A percentile compares a stretch with the other conserved stretches of the same genome.
These are phyloP conservation scores for Heliosperma pusillum DNA, from an alignment of 148 eudicot species.

Conservation along the genomic window DNA sequence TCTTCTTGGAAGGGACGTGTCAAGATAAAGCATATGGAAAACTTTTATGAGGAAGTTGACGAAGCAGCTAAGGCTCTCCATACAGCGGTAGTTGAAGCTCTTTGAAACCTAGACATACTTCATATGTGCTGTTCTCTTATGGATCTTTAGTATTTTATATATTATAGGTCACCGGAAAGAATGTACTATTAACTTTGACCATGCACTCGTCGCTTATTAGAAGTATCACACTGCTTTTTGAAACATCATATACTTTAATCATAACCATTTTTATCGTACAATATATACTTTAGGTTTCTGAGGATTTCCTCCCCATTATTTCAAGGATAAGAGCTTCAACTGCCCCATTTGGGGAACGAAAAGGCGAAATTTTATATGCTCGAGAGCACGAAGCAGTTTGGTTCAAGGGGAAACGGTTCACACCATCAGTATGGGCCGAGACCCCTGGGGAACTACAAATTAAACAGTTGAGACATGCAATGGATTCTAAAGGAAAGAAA, in stretches of 20 bases:
- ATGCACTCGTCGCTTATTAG: neutral
- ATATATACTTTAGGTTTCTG: constrained; percentile 49
- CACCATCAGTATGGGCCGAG: constrained; percentile 80
- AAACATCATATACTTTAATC: constrained; percentile 4
- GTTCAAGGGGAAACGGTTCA: constrained; percentile 92
- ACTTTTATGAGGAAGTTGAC: constrained; percentile 67
- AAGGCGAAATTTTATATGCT: constrained; percentile 88
- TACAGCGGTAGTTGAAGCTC: constrained; percentile 57
- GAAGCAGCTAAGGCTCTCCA: constrained; percentile 69
- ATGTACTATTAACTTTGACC: neutral
- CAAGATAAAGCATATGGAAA: constrained; percentile 73
- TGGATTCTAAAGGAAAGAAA: constrained; percentile 88
- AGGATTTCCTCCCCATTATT: constrained; percentile 86
- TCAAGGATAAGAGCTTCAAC: constrained; percentile 77
- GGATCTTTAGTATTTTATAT: neutral
- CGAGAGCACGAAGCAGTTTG: constrained; percentile 96
- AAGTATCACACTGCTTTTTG: neutral
- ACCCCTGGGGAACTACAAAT: constrained; percentile 92
- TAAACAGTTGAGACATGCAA: constrained; percentile 71
- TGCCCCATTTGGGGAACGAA: constrained; percentile 74
- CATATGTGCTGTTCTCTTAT: neutral
- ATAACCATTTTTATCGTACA: neutral
- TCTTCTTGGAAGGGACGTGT: constrained; percentile 96
- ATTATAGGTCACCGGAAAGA: neutral
- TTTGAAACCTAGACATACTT: neutral